Percentiles rank a stretch among this genome's conserved stretches.
Evolutionary conservation across 768 basidiomycete genomes (phyloP).

Genomic region (Imleria badia): DNA sequence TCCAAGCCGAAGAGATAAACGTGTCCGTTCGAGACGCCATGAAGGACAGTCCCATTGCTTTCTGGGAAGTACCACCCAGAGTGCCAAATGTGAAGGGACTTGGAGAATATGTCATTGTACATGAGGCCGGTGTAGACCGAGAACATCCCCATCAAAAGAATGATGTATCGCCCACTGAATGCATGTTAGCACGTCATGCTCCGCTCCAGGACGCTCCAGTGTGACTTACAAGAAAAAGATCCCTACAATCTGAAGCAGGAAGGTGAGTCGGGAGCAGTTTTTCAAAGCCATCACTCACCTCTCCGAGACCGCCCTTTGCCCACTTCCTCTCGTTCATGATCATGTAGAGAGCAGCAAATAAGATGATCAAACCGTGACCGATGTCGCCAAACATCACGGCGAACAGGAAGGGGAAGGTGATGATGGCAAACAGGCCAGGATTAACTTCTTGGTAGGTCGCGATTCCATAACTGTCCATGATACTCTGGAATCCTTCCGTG

Average conservation of each 20-base stretch:
- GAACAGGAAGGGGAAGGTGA: slow-evolving; percentile 97
- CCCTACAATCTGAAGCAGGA: slow-evolving; percentile 60
- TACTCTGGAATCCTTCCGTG: slow-evolving; percentile 94
- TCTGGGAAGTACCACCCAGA: slow-evolving; percentile 85
- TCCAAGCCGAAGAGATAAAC: slow-evolving; percentile 95
- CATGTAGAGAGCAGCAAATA: slow-evolving; percentile 77
- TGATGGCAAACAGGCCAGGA: slow-evolving; percentile 87
- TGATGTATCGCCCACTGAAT: slow-evolving; percentile 93
- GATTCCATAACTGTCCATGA: slow-evolving; percentile 97
- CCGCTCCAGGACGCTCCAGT: neutral
- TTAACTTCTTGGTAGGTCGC: slow-evolving; percentile 96
- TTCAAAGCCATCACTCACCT: slow-evolving; percentile 44
- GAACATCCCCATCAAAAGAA: slow-evolving; percentile 96
- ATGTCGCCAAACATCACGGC: slow-evolving; percentile 99
- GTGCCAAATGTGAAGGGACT: slow-evolving; percentile 80
- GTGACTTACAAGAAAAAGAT: slow-evolving; percentile 88
- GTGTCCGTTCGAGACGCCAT: slow-evolving; percentile 57
- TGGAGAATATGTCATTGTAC: slow-evolving; percentile 99
- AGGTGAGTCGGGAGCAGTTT: slow-evolving; percentile 6
- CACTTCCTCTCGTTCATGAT: slow-evolving; percentile 82
- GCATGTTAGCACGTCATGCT: slow-evolving; percentile 18
- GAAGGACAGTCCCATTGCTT: slow-evolving; percentile 39
- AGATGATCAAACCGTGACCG: slow-evolving; percentile 88
- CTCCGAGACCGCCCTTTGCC: slow-evolving; percentile 70
- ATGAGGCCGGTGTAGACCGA: slow-evolving; percentile 96